Evolutionary conservation across 2,329 filamentous ascomycete species (phyloP).

Genomic region (Aspergillus pseudoviridinutans): DNA sequence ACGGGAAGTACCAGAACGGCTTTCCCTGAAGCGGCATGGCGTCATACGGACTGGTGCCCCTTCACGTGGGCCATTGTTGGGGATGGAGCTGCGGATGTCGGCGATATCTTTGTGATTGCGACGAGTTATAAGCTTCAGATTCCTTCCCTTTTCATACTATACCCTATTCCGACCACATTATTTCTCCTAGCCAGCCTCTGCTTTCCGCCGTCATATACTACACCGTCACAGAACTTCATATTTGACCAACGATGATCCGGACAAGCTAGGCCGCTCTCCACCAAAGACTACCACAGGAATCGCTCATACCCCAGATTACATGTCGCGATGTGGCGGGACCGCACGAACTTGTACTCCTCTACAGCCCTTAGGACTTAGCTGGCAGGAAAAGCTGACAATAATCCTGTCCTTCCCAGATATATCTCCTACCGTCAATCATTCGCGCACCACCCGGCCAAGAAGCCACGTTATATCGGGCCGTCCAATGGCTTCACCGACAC

Average conservation of each 20-base stretch:
- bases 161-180: neutral
- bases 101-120: neutral
- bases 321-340: slow-evolving; percentile 94
- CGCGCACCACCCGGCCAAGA: slow-evolving; percentile 86
- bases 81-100: slow-evolving; percentile 10
- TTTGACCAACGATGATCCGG: slow-evolving; percentile 12
- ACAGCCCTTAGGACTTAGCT: neutral
- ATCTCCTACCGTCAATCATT: slow-evolving; percentile 99
- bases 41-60: slow-evolving; percentile 2
- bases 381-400: slow-evolving; percentile 8
- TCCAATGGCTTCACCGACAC: slow-evolving; percentile 59
- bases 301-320: slow-evolving; percentile 27
- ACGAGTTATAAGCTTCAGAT: neutral
- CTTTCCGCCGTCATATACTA: neutral
- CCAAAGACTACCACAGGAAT: slow-evolving; percentile 17
- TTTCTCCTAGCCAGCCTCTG: neutral
- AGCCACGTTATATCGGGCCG: slow-evolving; percentile 63
- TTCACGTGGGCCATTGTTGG: slow-evolving; percentile 17
- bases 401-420: slow-evolving; percentile 57
- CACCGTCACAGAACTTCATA: neutral
- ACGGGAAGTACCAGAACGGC: neutral
- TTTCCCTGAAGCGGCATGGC: slow-evolving; percentile 16
- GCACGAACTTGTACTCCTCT: slow-evolving; percentile 79
- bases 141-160: neutral
- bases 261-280: slow-evolving; percentile 11